These are phyloP conservation scores for Fraxinus sp. DNA, from an alignment of 305 asterid species.

Conservation along the genomic window DNA sequence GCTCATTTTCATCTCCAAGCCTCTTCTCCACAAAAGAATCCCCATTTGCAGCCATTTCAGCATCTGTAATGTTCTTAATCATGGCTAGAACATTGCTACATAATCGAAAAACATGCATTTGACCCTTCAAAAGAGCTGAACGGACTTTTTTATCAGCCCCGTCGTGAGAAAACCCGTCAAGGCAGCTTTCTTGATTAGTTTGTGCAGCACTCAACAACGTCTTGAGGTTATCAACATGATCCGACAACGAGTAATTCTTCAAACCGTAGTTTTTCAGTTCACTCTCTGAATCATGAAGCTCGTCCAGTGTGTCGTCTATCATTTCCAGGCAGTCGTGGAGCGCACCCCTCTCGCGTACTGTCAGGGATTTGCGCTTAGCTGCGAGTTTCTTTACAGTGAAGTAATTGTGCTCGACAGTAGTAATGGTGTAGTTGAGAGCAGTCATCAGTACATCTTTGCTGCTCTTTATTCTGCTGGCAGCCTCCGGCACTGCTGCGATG, in stretches of 20 bases:
- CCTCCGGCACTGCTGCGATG: slow-evolving; percentile 20
- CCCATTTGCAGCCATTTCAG: slow-evolving; percentile 18
- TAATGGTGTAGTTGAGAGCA: slow-evolving; percentile 52
- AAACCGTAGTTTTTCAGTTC: slow-evolving; percentile 33
- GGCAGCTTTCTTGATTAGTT: slow-evolving; percentile 60
- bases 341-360: slow-evolving; percentile 45
- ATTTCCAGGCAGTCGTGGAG: slow-evolving; percentile 50
- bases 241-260: slow-evolving; percentile 30
- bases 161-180: slow-evolving; percentile 62
- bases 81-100: slow-evolving; percentile 56
- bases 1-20: slow-evolving; percentile 25
- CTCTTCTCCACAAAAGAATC: slow-evolving; percentile 20
- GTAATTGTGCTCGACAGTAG: slow-evolving; percentile 40
- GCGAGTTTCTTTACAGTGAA: slow-evolving; percentile 37
- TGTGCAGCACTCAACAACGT: slow-evolving; percentile 54
- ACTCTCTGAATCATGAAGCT: slow-evolving; percentile 30
- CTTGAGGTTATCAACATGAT: slow-evolving; percentile 32
- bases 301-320: slow-evolving; percentile 47
- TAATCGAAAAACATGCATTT: slow-evolving; percentile 37
- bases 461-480: slow-evolving; percentile 27
- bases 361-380: slow-evolving; percentile 23
- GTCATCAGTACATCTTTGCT: slow-evolving; percentile 43
- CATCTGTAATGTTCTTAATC: slow-evolving; percentile 34
- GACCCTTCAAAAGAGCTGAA: slow-evolving; percentile 23
- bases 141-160: slow-evolving; percentile 34